These are phyloP conservation scores for Paratinospora sagittata DNA, from an alignment of 164 flowering plant genomes.

Conservation along the genomic window DNA sequence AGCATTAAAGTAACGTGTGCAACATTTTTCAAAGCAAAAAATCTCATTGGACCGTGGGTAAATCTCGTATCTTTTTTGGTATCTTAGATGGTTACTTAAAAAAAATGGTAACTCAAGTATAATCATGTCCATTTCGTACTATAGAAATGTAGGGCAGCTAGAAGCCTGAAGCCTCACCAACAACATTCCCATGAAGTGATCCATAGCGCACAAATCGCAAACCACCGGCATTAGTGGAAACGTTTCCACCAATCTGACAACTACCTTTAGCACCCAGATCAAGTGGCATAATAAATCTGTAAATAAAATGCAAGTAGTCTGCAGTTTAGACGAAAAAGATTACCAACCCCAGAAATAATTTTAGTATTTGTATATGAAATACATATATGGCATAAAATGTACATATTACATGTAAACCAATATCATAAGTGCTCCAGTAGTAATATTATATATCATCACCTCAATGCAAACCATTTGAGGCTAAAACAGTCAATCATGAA, in stretches of 20 bases:
- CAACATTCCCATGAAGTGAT: conserved; percentile 89
- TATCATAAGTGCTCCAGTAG: too few species aligned
- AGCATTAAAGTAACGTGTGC: too few species aligned
- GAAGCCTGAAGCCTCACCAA: conserved; percentile 71
- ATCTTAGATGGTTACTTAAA: too few species aligned
- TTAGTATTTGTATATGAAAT: neutral
- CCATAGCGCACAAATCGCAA: conserved; percentile 91
- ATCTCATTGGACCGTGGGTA: too few species aligned
- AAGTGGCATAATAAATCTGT: conserved; percentile 93
- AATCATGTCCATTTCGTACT: neutral
- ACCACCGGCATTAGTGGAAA: conserved; percentile 99
- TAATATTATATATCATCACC: too few species aligned
- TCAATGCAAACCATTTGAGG: too few species aligned
- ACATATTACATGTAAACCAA: neutral
- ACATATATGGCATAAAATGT: neutral
- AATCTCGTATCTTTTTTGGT: too few species aligned
- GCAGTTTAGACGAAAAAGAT: conserved; percentile 13
- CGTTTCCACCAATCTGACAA: conserved; percentile 98
- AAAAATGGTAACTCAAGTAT: neutral
- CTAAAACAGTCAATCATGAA: too few species aligned
- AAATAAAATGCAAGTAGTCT: conserved; percentile 21
- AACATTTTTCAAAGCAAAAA: too few species aligned
- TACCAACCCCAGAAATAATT: neutral
- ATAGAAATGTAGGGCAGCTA: neutral
- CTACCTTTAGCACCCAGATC: conserved; percentile 99